Conservation (phyloP, 257 asterid genomes). For the Gentiana macrophylla region DNA sequence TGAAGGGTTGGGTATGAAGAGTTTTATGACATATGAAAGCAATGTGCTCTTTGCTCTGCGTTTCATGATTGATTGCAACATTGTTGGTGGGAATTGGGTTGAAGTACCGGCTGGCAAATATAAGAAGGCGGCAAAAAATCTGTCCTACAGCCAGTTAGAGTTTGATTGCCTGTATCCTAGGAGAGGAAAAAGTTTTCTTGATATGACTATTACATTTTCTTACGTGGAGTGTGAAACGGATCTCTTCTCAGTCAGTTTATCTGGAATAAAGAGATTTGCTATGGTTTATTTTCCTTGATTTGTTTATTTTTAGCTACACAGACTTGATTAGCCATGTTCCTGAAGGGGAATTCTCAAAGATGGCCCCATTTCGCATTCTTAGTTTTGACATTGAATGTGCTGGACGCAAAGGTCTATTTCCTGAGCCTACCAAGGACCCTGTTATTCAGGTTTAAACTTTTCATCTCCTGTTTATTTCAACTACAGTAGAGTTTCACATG, state of each 20-base stretch:
- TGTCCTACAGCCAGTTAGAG: slow-evolving; percentile 80
- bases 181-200: slow-evolving; percentile 8
- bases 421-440: slow-evolving; percentile 97
- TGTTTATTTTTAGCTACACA: slow-evolving; percentile 41
- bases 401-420: slow-evolving; percentile 96
- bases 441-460: slow-evolving; percentile 67
- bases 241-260: neutral
- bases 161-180: slow-evolving; percentile 94
- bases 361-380: slow-evolving; percentile 97
- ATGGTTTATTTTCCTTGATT: slow-evolving; percentile 30
- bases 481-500: neutral
- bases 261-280: slow-evolving; percentile 2
- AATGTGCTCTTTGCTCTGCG: slow-evolving; percentile 96
- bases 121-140: slow-evolving; percentile 42
- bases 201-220: slow-evolving; percentile 1
- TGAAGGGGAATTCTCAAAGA: slow-evolving; percentile 93
- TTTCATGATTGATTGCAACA: slow-evolving; percentile 89
- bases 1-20: slow-evolving; percentile 83
- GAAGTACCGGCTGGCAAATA: slow-evolving; percentile 78
- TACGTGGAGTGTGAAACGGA: neutral
- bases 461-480: slow-evolving; percentile 1
- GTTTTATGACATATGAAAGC: slow-evolving; percentile 88
- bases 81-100: slow-evolving; percentile 98
- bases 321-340: slow-evolving; percentile 85
- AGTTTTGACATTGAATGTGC: slow-evolving; percentile 99